Evolutionary conservation across 1,284 basidiomycete species (phyloP), one percentile per base, ranked within the genome.

Genomic region (Irpex sp.): DNA sequence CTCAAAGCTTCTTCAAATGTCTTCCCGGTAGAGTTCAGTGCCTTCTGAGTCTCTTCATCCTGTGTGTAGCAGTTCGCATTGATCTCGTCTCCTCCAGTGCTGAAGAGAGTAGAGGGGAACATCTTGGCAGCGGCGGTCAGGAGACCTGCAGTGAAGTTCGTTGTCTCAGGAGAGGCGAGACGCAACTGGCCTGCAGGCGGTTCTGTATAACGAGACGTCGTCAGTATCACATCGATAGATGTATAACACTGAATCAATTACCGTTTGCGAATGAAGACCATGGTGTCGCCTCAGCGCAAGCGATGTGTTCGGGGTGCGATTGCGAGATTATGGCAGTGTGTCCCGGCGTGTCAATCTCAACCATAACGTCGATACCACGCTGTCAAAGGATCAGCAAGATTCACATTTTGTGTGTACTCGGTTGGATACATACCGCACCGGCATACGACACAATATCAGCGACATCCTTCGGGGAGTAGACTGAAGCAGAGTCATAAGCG

Each of bases 11-110:
- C 77, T 57, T 87, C 81, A 19, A 94, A 75, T 0, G 85, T 88
- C 70, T 78, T 74, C 4, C 82, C 83, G 11, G 78, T 77, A 51
- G 72, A 67, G 61, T 78, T 72, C 61, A 92, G 77, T 7, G 81
- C 79, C 0, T 73, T 71, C 69, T 85, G 82, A 0, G 90, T 91
- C 64, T 80, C 75, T 4, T 75, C 69, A 72, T 94, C 92, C 34
- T 85, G 72, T 0, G 77, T 76, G 72, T 92, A 94, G 75, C 92
- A 94, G 51, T 80, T 79, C 7, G 73, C 71, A 71, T 94, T 94
- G 65, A 95, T 74, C 75, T 96, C 93, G 72, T 96, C 94, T 0
- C 93, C 93, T 1, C 94, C 94, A 0, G 91, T 91, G 67, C 85
- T 86, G 72, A 96, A 86, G 64, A 91, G 80, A 26, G 73, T 79